A percentile compares a stretch with the other conserved stretches of the same genome.
phyloP scores from a whole-genome alignment of 129 eudicot species.

The Chrysanthemum seticuspe region DNA sequence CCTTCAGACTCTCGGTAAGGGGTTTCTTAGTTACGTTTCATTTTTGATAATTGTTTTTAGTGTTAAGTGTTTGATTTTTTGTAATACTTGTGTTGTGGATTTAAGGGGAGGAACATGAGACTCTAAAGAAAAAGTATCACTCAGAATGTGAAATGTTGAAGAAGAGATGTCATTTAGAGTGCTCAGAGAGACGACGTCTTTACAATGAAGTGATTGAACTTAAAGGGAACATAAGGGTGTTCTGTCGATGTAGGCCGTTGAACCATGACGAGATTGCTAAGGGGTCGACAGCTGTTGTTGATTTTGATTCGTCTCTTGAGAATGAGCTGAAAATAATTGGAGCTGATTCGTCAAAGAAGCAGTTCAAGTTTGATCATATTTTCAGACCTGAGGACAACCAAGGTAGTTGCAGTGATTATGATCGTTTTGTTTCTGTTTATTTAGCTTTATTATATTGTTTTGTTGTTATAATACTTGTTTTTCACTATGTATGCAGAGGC shows the following conservation, averaged over 20 bases:
- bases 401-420: constrained; percentile 42
- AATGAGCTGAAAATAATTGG: constrained; percentile 69
- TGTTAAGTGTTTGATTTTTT: constrained; percentile 2
- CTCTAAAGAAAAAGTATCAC: constrained; percentile 58
- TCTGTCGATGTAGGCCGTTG: constrained; percentile 89
- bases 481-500: constrained; percentile 52
- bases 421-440: not conserved
- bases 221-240: constrained; percentile 94
- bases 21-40: constrained; percentile 24
- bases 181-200: constrained; percentile 61
- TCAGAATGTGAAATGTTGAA: constrained; percentile 56
- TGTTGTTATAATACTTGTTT: constrained; percentile 4
- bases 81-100: constrained; percentile 10
- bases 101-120: constrained; percentile 60
- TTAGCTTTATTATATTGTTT: not conserved
- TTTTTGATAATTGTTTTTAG: not conserved
- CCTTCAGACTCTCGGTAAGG: constrained; percentile 71
- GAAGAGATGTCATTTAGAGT: constrained; percentile 67
- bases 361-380: constrained; percentile 85
- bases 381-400: constrained; percentile 83
- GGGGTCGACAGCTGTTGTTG: constrained; percentile 63
- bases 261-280: constrained; percentile 67
- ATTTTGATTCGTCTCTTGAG: constrained; percentile 72
- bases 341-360: constrained; percentile 77
- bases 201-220: constrained; percentile 95